Evolutionary conservation across 768 basidiomycete species (phyloP).

Genomic region (Suillus clintonianus): DNA sequence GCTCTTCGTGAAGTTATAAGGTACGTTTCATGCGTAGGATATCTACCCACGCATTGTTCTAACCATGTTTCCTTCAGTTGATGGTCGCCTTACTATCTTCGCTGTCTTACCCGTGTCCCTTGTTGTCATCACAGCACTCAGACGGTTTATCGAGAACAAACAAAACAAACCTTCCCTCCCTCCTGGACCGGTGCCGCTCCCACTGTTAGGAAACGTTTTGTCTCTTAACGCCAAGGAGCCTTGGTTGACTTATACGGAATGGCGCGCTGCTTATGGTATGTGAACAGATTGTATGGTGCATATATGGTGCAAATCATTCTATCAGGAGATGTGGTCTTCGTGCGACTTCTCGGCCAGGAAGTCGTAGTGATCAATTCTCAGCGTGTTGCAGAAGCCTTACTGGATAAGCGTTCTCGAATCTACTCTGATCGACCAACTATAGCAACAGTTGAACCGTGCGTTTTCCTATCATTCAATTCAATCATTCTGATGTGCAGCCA

Average conservation of each 20-base stretch:
- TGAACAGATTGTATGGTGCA: background rate
- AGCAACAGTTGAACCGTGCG: background rate
- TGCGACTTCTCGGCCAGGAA: conserved; percentile 26
- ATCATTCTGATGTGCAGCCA: background rate
- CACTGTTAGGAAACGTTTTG: conserved; percentile 48
- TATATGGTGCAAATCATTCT: too few relatives aligned
- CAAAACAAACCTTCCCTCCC: conserved; percentile 25
- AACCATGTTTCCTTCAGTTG: too few relatives aligned
- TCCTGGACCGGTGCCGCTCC: conserved; percentile 49
- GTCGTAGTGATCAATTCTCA: conserved; percentile 37
- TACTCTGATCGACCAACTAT: conserved; percentile 37
- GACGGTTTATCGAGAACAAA: conserved; percentile 1
- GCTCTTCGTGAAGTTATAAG: too few relatives aligned
- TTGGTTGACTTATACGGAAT: conserved; percentile 38
- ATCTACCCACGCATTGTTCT: too few relatives aligned
- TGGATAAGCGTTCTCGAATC: conserved; percentile 38
- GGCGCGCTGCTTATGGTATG: conserved; percentile 30
- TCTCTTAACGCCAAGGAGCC: conserved; percentile 36
- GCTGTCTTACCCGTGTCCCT: too few relatives aligned
- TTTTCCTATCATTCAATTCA: background rate
- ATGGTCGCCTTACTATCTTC: too few relatives aligned
- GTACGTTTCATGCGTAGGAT: too few relatives aligned
- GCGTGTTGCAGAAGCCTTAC: conserved; percentile 31
- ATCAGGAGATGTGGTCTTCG: conserved; percentile 31
- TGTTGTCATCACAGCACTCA: background rate